A percentile compares a stretch with the other conserved stretches of the same genome.
phyloP scores from a whole-genome alignment of 257 asterid species.

The Cruciata laevipes region DNA sequence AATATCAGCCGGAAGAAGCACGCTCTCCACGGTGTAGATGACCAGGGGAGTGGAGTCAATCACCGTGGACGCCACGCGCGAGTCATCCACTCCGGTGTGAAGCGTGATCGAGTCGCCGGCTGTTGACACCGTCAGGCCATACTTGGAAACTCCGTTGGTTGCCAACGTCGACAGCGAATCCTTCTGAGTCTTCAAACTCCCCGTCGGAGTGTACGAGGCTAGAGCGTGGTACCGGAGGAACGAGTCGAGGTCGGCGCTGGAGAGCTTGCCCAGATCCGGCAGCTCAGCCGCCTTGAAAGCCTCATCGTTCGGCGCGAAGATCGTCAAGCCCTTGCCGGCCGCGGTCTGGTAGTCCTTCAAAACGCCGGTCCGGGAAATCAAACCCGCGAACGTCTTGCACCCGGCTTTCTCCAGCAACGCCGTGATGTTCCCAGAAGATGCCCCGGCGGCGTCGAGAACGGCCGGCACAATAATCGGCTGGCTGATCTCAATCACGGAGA shows the following conservation, averaged over 20 bases:
- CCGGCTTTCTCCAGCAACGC: constrained; percentile 77
- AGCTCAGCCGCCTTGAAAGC: constrained; percentile 58
- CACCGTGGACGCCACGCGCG: constrained; percentile 83
- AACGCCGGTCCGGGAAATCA: constrained; percentile 47
- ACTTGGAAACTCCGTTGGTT: constrained; percentile 74
- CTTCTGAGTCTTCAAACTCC: constrained; percentile 55
- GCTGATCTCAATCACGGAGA: constrained; percentile 71
- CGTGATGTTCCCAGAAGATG: constrained; percentile 54
- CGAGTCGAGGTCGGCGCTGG: constrained; percentile 70
- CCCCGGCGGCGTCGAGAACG: constrained; percentile 56
- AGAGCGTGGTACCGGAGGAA: constrained; percentile 72
- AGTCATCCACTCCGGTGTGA: constrained; percentile 74
- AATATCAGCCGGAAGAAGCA: constrained; percentile 80
- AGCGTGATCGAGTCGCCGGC: constrained; percentile 79
- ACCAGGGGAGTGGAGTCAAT: constrained; percentile 78
- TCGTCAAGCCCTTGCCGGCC: constrained; percentile 37
- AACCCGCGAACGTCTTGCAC: constrained; percentile 69
- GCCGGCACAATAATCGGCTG: constrained; percentile 67
- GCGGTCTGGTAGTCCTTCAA: constrained; percentile 51
- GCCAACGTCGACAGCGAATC: constrained; percentile 61
- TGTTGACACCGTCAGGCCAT: constrained; percentile 47
- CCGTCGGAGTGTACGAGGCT: constrained; percentile 63
- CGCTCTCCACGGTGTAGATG: constrained; percentile 73
- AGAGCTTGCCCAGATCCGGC: constrained; percentile 65
- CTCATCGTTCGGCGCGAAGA: constrained; percentile 90